phyloP scores from a whole-genome alignment of 768 basidiomycete genomes.

The Collybiopsis luxurians region DNA sequence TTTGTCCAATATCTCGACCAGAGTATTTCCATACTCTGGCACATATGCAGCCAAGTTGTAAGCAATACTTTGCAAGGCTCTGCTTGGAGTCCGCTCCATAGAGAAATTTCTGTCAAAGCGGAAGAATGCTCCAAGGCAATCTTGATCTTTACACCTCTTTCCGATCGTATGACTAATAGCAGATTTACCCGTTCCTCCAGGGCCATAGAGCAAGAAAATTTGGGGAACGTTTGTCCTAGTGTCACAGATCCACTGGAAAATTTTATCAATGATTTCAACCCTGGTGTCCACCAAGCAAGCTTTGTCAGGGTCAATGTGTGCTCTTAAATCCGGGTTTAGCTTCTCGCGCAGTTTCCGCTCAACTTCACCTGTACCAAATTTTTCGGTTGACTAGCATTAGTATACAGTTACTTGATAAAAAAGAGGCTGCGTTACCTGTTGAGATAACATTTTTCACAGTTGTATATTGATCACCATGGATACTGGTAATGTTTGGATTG shows the following conservation, averaged over 20 bases:
- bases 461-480: no score
- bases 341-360: neutral
- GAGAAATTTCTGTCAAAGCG: neutral
- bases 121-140: neutral
- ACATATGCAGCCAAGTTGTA: neutral
- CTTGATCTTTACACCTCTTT: neutral
- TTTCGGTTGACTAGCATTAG: no score
- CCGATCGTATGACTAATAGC: neutral
- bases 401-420: no score
- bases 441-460: no score
- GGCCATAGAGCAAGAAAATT: no score
- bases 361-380: neutral
- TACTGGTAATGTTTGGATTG: no score
- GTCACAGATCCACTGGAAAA: neutral
- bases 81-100: neutral
- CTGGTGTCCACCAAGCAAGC: neutral
- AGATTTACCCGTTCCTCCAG: no score
- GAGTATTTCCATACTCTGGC: neutral
- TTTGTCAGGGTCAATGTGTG: no score
- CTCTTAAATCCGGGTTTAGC: no score
- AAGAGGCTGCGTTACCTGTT: no score
- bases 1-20: neutral
- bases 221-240: neutral
- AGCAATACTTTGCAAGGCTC: neutral
- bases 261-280: neutral